Conservation (phyloP, 176 grass and related monocot species). For the Themeda triandra region DNA sequence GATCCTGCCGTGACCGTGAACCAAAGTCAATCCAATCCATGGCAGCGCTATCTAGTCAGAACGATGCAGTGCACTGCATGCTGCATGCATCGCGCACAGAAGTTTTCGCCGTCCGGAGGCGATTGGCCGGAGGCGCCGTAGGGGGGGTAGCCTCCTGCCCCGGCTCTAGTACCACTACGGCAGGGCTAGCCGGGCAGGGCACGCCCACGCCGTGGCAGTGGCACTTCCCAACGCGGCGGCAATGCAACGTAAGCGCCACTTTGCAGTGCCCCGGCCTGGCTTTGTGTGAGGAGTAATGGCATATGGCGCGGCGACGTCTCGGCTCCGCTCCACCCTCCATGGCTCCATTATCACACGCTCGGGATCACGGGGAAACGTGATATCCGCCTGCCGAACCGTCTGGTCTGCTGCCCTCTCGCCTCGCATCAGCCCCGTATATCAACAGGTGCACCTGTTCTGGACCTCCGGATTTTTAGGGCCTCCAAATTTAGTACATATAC, state of each 20-base stretch:
- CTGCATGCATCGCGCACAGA: background rate
- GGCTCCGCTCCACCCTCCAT: background rate
- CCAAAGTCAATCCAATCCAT: slow-evolving; percentile 35
- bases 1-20: slow-evolving; percentile 10
- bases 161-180: too few relatives aligned
- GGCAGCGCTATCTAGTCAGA: background rate
- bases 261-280: slow-evolving; percentile 19
- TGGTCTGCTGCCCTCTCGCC: slow-evolving; percentile 34
- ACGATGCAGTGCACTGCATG: background rate
- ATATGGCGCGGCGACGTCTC: slow-evolving; percentile 8
- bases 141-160: background rate
- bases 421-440: too few relatives aligned
- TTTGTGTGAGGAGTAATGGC: slow-evolving; percentile 25
- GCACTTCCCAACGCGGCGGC: slow-evolving; percentile 39
- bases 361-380: slow-evolving; percentile 41
- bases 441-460: too few relatives aligned
- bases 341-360: background rate
- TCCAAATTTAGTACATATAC: too few relatives aligned
- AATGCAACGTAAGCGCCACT: slow-evolving; percentile 18
- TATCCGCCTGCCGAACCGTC: slow-evolving; percentile 37
- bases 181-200: background rate
- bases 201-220: background rate
- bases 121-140: slow-evolving; percentile 15
- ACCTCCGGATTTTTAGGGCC: too few relatives aligned
- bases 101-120: background rate